A percentile compares a stretch with the other conserved stretches of the same genome.
Evolutionary conservation across 129 eudicot genomes (phyloP).

Genomic region (Dittrichia graveolens): DNA sequence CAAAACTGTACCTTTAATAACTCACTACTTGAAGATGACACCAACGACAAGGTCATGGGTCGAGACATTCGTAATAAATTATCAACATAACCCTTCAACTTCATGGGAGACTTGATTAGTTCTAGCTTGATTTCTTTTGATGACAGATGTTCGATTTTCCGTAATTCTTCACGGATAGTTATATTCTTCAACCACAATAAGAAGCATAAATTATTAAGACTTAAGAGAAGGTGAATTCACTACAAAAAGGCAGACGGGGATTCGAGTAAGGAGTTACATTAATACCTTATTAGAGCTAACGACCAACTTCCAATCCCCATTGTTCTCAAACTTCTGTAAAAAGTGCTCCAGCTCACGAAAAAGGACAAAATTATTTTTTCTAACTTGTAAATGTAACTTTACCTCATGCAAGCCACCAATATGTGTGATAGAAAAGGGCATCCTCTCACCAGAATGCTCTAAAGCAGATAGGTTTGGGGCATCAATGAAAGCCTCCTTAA

Average conservation of each 20-base stretch:
- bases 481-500: conserved; percentile 36
- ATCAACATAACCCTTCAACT: conserved; percentile 40
- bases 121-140: conserved; percentile 37
- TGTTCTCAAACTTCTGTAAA: conserved; percentile 29
- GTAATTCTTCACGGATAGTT: conserved; percentile 47
- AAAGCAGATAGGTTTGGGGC: conserved; percentile 53
- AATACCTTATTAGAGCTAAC: conserved; percentile 49
- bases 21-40: conserved; percentile 50
- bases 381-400: conserved; percentile 37
- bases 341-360: conserved; percentile 19
- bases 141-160: conserved; percentile 17
- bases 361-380: neutral
- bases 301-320: conserved; percentile 46
- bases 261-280: neutral
- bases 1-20: conserved; percentile 42
- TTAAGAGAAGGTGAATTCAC: conserved; percentile 1
- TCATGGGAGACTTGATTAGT: conserved; percentile 37
- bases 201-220: conserved; percentile 5
- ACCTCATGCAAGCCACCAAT: conserved; percentile 36
- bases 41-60: conserved; percentile 42
- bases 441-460: conserved; percentile 50
- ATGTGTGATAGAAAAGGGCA: conserved; percentile 48
- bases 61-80: conserved; percentile 42
- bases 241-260: neutral
- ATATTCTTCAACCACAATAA: conserved; percentile 37